Base-by-base conservation (phyloP, 352 stramenopile genomes). In the Globisporangium megalacanthum region DNA sequence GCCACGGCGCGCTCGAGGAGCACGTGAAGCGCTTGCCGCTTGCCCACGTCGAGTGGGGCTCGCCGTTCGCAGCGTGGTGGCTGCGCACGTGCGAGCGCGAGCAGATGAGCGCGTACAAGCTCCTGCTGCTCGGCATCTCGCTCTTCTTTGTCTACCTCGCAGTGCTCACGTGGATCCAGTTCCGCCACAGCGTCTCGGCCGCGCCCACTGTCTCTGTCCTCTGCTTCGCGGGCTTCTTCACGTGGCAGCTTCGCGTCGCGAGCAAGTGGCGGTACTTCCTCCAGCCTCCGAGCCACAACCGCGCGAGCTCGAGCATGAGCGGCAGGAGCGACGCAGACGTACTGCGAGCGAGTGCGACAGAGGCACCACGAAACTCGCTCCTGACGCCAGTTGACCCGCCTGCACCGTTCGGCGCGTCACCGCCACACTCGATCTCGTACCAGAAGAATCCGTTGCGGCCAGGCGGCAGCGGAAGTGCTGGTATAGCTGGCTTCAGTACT, bases 261-360 rank as follows among this genome's bases (percentile, higher is more conserved):
- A 88, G 77, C 57, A 79, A 81, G 48, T 92, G 82, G 82, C 67
- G 82, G 3, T 92, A 92, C 55, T 66, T 92, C 52, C 65, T 89
- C 13, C 66, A 70, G 39, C 77, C 77, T 5, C 77, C 76, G 35
- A 50, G 42, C 33, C 33, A 37, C 33, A 37, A 8, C 33, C 33
- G 33, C 5, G 33, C 4, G 33, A 37, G 33, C 41, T 33, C 31
- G 15, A 41, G 52, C 22, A 37, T 50, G 9, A 51, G 52, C 52
- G 22, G 13, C 25, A 35, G 39, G 19, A 58, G 52, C 29, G 52
- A 49, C 52, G 37, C 11, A 11, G 33, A 37, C 33, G 33, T 8
- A 8, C 8, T 37, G 33, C 33, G 8, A 4, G 8, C 33, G 8
- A 37, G 33, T 37, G 5, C 33, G 33, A 37, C 33, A 9, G 33